Conservation (phyloP, 108 stramenopile species). For the Schizochytrium sp. region DNA sequence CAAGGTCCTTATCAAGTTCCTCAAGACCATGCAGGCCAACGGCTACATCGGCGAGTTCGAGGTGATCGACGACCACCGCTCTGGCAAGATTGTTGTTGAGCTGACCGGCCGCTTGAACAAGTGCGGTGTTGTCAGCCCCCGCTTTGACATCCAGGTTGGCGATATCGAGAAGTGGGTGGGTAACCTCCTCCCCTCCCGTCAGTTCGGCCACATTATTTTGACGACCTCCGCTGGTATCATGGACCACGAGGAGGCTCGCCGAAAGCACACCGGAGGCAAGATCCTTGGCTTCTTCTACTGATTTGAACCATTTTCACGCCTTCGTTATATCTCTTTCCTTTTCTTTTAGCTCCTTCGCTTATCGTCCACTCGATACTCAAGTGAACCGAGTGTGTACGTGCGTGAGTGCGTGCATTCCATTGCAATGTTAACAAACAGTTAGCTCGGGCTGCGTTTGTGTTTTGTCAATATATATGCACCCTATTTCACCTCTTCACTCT, state of each 20-base stretch:
- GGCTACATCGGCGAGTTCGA: slow-evolving; percentile 99
- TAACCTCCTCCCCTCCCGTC: slow-evolving; percentile 95
- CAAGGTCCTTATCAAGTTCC: slow-evolving; percentile 99
- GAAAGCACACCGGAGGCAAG: slow-evolving; percentile 99
- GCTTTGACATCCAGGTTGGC: slow-evolving; percentile 90
- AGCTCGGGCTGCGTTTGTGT: neutral
- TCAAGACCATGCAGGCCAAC: slow-evolving; percentile 99
- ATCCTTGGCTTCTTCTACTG: slow-evolving; percentile 99
- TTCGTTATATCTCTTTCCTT: neutral
- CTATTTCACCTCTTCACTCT: neutral
- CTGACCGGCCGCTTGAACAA: slow-evolving; percentile 93
- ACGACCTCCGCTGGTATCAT: slow-evolving; percentile 98
- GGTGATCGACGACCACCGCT: slow-evolving; percentile 99
- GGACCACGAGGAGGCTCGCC: slow-evolving; percentile 99
- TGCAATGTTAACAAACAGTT: no score
- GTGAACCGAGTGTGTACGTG: no score
- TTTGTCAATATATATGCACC: neutral
- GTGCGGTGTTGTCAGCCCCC: slow-evolving; percentile 98
- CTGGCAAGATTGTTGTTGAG: slow-evolving; percentile 98
- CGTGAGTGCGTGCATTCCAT: no score
- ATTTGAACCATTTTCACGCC: slow-evolving; percentile 57
- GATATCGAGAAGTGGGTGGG: slow-evolving; percentile 98
- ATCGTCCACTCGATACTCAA: no score
- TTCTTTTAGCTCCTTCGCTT: neutral
- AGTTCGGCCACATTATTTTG: slow-evolving; percentile 98